These are phyloP conservation scores for Hymenoscyphus fructigenus DNA, from an alignment of 2,329 filamentous ascomycete species.

Conservation along the genomic window DNA sequence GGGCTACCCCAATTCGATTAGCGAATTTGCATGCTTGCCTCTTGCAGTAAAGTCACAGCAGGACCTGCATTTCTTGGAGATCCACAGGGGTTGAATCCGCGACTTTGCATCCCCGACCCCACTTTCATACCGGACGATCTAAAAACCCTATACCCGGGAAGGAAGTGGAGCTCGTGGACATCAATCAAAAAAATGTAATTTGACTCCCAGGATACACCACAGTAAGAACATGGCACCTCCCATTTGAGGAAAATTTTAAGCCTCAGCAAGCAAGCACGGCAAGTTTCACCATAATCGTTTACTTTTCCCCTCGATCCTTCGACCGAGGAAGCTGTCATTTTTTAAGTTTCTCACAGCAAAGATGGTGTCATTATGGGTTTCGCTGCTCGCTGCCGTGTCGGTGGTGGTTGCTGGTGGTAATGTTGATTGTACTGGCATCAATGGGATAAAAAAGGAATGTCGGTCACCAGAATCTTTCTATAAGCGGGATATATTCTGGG, in stretches of 20 bases:
- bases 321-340: neutral
- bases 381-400: neutral
- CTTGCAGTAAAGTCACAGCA: too few species aligned
- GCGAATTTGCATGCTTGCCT: too few species aligned
- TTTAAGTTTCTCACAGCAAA: slow-evolving; percentile 1
- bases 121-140: neutral
- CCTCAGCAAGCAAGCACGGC: neutral
- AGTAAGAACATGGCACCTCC: neutral
- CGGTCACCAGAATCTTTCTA: neutral
- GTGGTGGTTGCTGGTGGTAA: neutral
- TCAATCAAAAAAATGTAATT: neutral
- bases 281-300: neutral
- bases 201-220: neutral
- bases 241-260: neutral
- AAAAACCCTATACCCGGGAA: neutral
- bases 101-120: neutral
- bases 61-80: neutral
- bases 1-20: neutral
- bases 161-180: neutral
- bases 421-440: neutral
- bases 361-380: neutral
- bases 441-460: neutral
- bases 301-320: neutral
- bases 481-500: neutral
- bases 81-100: neutral